These are phyloP conservation scores for Claviceps sp. DNA, from an alignment of 2,329 filamentous ascomycete species.

Conservation along the genomic window DNA sequence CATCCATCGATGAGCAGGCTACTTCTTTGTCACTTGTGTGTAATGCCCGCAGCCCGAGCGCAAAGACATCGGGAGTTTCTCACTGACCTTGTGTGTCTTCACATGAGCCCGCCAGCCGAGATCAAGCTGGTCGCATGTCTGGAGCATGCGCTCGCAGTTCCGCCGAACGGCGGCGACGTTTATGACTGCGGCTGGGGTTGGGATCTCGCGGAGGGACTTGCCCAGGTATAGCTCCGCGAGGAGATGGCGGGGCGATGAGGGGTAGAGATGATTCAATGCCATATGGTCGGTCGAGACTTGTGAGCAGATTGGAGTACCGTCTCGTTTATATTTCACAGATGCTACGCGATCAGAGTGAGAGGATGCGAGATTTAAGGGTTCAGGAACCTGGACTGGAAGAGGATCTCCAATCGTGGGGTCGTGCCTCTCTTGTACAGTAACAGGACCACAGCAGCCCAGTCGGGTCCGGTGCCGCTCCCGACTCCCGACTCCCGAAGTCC, in stretches of 20 bases:
- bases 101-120: slow-evolving; percentile 65
- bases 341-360: too few relatives aligned
- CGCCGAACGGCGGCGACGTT: slow-evolving; percentile 51
- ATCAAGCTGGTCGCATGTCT: slow-evolving; percentile 42
- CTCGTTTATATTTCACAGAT: neutral
- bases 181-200: slow-evolving; percentile 54
- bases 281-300: slow-evolving; percentile 3
- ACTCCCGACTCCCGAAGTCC: neutral
- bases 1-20: slow-evolving; percentile 6
- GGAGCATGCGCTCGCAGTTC: slow-evolving; percentile 62
- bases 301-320: neutral
- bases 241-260: slow-evolving; percentile 12
- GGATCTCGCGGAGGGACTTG: slow-evolving; percentile 44
- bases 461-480: neutral
- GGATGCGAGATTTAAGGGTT: too few relatives aligned
- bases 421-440: neutral
- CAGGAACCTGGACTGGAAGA: too few relatives aligned
- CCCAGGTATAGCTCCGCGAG: slow-evolving; percentile 30
- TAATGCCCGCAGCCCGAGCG: neutral
- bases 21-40: neutral
- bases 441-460: neutral
- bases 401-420: neutral
- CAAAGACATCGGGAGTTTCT: neutral
- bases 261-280: slow-evolving; percentile 12
- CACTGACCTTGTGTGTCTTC: slow-evolving; percentile 64